Evolutionary conservation across 441 rosid genomes (phyloP), one percentile per base, ranked within the genome.

Genomic region (Syzygium malaccense): DNA sequence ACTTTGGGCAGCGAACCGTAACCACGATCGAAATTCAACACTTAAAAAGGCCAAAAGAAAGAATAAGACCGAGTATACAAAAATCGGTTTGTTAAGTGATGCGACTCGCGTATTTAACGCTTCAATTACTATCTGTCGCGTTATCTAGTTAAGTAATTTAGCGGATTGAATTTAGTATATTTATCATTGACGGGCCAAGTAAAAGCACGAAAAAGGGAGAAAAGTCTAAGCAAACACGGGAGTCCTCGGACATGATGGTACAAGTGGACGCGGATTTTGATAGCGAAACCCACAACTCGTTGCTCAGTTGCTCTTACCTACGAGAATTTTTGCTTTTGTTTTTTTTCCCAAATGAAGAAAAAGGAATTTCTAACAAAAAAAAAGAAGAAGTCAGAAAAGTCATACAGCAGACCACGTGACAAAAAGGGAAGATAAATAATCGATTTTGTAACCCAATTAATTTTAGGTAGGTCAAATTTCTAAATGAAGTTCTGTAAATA

Each of bases 1-100:
- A 30, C 11, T 64, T 15, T 3, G 75, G 75, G 8, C 4, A 0
- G 2, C 9, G 48, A 15, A 7, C 0, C 4, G 13, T 7, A 64
- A 64, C 17, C 0, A 5, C 15, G 41, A 64, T 19, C 3, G 12
- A 64, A 30, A 64, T 64, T 64, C 37, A 15, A 15, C 11, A 6
- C 20, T 64, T 64, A 15, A 30, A 64, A 64, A 8, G 8, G 9
- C 4, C 55, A 54, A 54, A 60, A 60, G 15, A 30, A 64, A 60
- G 4, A 8, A 64, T 7, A 9, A 2, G 14, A 60, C 14, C 14
- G 33, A 28, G 17, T 8, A 15, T 30, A 30, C 41, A 64, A 64
- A 64, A 64, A 30, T 64, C 6, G 0, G 23, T 30, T 64, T 4
- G 15, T 64, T 30, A 64, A 64, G 23, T 30, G 37, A 30, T 30